These are phyloP conservation scores for Schwanniomyces sp. DNA, from an alignment of 805 yeast species.

Conservation along the genomic window DNA sequence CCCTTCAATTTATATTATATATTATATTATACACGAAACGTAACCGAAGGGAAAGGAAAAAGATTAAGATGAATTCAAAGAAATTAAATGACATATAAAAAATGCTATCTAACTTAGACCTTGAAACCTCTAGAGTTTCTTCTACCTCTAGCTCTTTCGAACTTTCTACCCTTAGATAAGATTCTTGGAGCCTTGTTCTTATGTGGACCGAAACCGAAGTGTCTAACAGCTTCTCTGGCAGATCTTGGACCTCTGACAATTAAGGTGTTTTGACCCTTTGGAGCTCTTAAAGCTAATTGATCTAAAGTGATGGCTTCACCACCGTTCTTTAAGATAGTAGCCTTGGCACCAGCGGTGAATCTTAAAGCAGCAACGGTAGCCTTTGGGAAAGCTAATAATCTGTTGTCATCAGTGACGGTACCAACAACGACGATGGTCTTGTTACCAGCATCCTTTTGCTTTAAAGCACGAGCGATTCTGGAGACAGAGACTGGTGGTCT, in stretches of 20 bases:
- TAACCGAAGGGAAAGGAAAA: conserved; percentile 7
- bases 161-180: conserved; percentile 96
- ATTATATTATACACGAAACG: conserved; percentile 11
- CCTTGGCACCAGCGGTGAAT: conserved; percentile 99
- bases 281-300: conserved; percentile 98
- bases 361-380: conserved; percentile 98
- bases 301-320: conserved; percentile 99
- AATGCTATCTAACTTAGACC: conserved; percentile 64
- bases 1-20: background rate
- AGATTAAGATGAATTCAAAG: conserved; percentile 3
- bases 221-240: conserved; percentile 99
- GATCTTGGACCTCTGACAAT: conserved; percentile 98
- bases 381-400: conserved; percentile 93
- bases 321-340: conserved; percentile 96
- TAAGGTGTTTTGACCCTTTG: conserved; percentile 99
- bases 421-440: conserved; percentile 98
- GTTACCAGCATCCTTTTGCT: conserved; percentile 78
- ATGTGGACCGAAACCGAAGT: conserved; percentile 99
- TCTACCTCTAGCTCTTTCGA: conserved; percentile 99
- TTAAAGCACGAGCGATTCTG: conserved; percentile 81
- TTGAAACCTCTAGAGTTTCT: conserved; percentile 99
- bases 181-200: conserved; percentile 99
- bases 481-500: conserved; percentile 99
- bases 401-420: conserved; percentile 97
- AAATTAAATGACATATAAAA: conserved; percentile 1